Evolutionary conservation across 169 alveolate genomes (phyloP).

Genomic region (Ophryocystis elektroscirrha): DNA sequence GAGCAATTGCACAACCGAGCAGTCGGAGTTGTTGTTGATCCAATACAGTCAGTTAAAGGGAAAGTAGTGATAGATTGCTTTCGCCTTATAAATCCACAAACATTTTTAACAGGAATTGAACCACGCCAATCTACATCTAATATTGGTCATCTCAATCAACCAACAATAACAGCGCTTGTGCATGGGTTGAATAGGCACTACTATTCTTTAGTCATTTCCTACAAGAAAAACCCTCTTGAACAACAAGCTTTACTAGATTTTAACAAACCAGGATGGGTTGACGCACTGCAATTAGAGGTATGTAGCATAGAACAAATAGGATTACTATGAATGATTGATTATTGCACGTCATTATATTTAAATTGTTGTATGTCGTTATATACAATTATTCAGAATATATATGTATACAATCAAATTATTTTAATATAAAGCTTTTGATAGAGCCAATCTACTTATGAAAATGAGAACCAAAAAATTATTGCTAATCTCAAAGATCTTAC

Average conservation of each 20-base stretch:
- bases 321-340: conserved; percentile 2
- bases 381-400: too few relatives aligned
- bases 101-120: conserved; percentile 74
- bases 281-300: conserved; percentile 65
- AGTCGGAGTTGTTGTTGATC: conserved; percentile 98
- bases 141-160: conserved; percentile 71
- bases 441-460: conserved; percentile 13
- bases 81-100: conserved; percentile 81
- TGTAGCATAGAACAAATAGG: conserved; percentile 6
- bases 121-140: conserved; percentile 97
- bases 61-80: conserved; percentile 89
- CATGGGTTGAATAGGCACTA: conserved; percentile 86
- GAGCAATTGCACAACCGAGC: too few relatives aligned
- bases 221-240: conserved; percentile 81
- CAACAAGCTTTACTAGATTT: conserved; percentile 82
- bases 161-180: conserved; percentile 67
- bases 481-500: conserved; percentile 49
- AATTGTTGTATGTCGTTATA: conserved; percentile 20
- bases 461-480: conserved; percentile 43
- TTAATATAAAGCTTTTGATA: background rate
- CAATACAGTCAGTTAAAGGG: conserved; percentile 88
- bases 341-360: conserved; percentile 2
- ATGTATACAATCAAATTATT: background rate
- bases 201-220: conserved; percentile 86
- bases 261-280: conserved; percentile 79